Evolutionary conservation across 2,329 filamentous ascomycete species (phyloP).

Genomic region (Helminthosporium solani): DNA sequence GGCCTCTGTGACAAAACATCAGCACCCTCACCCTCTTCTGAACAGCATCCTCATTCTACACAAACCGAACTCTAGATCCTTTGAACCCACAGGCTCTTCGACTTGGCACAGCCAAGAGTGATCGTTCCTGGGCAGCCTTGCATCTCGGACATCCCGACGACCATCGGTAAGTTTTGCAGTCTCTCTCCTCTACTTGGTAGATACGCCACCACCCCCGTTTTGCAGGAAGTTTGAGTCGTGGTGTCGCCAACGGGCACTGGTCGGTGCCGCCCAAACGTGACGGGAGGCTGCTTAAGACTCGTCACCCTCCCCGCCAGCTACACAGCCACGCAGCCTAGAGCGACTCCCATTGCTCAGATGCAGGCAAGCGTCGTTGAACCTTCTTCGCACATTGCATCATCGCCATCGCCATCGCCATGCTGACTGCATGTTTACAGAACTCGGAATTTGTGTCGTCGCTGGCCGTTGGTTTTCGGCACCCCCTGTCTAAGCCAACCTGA

Average conservation of each 20-base stretch:
- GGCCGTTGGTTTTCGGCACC: constrained; percentile 6
- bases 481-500: constrained; percentile 27
- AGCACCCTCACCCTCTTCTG: neutral
- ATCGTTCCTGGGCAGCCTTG: constrained; percentile 19
- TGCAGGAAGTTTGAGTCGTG: constrained; percentile 7
- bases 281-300: constrained; percentile 8
- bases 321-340: constrained; percentile 22
- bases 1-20: too few relatives aligned
- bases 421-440: constrained; percentile 29
- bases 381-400: too few relatives aligned
- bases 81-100: constrained; percentile 3
- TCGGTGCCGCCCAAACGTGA: constrained; percentile 3
- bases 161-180: constrained; percentile 27
- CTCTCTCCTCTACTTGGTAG: constrained; percentile 11
- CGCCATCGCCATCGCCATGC: constrained; percentile 27
- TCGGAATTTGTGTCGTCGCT: constrained; percentile 17
- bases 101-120: constrained; percentile 17
- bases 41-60: neutral
- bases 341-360: constrained; percentile 7
- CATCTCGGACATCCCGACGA: constrained; percentile 15
- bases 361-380: constrained; percentile 3
- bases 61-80: neutral
- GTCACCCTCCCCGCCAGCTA: constrained; percentile 18
- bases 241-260: constrained; percentile 10
- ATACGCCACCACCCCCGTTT: constrained; percentile 1